Percentiles rank a stretch among this genome's conserved stretches.
Conservation (phyloP, 2,329 filamentous ascomycete species). For the Bipolaris cookei region DNA sequence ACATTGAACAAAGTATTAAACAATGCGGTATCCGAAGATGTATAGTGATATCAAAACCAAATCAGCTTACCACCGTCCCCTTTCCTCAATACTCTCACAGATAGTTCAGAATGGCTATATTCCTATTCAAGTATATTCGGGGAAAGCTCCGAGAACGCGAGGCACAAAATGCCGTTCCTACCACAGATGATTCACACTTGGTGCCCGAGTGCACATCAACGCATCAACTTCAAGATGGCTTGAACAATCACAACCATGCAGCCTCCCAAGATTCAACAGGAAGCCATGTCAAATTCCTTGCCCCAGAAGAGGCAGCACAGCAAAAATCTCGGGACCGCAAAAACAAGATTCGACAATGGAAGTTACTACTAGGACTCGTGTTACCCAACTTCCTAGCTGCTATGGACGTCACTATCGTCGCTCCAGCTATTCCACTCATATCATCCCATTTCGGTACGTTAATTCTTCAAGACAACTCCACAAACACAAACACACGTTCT, state of each 20-base stretch:
- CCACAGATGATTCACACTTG: slow-evolving; percentile 33
- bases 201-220: slow-evolving; percentile 22
- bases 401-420: slow-evolving; percentile 69
- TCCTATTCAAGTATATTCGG: slow-evolving; percentile 37
- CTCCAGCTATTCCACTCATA: slow-evolving; percentile 66
- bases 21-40: background rate
- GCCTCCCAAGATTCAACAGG: background rate
- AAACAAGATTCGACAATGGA: slow-evolving; percentile 60
- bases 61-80: background rate
- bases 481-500: slow-evolving; percentile 7
- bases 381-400: slow-evolving; percentile 67
- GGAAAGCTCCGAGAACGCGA: slow-evolving; percentile 30
- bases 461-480: background rate
- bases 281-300: slow-evolving; percentile 18
- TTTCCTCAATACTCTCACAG: background rate
- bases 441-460: slow-evolving; percentile 66
- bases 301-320: slow-evolving; percentile 19
- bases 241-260: background rate
- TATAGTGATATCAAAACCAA: background rate
- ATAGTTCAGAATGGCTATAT: slow-evolving; percentile 28
- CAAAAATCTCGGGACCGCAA: slow-evolving; percentile 21
- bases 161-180: slow-evolving; percentile 29
- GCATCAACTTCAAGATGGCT: background rate
- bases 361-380: slow-evolving; percentile 64
- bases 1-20: slow-evolving; percentile 15